A percentile compares a stretch with the other conserved stretches of the same genome.
phyloP scores from a whole-genome alignment of 805 yeast genomes.

The Lachancea sp. region DNA sequence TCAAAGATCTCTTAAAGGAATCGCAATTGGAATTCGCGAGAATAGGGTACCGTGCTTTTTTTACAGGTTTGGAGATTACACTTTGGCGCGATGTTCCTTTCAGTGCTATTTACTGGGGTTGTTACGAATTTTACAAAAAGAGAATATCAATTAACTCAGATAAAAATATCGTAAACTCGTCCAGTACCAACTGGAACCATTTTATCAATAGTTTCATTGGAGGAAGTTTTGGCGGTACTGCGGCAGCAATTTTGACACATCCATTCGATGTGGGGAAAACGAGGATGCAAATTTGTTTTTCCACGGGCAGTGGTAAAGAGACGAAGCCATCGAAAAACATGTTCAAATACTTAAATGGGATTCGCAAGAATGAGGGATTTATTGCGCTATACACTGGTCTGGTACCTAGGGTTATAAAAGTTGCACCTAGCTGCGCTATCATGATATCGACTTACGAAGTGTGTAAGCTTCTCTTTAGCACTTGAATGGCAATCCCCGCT shows the following conservation, averaged over 20 bases:
- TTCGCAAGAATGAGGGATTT: slow-evolving; percentile 69
- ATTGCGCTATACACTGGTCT: slow-evolving; percentile 82
- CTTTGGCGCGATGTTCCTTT: slow-evolving; percentile 98
- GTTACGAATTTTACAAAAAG: slow-evolving; percentile 55
- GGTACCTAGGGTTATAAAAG: slow-evolving; percentile 78
- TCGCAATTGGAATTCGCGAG: slow-evolving; percentile 43
- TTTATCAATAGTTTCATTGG: slow-evolving; percentile 64
- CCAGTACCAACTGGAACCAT: slow-evolving; percentile 35
- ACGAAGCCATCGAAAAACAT: slow-evolving; percentile 38
- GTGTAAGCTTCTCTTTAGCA: slow-evolving; percentile 55
- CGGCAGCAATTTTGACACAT: slow-evolving; percentile 83
- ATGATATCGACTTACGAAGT: slow-evolving; percentile 95
- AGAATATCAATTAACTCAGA: slow-evolving; percentile 14
- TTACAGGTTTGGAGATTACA: slow-evolving; percentile 81
- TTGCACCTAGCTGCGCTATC: slow-evolving; percentile 96
- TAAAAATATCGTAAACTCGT: neutral
- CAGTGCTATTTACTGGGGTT: slow-evolving; percentile 90
- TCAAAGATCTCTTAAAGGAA: slow-evolving; percentile 47
- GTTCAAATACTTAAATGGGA: slow-evolving; percentile 58
- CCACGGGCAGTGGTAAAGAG: slow-evolving; percentile 9
- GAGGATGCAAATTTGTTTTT: slow-evolving; percentile 61
- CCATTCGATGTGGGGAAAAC: slow-evolving; percentile 98
- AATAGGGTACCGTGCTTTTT: slow-evolving; percentile 60
- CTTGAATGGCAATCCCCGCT: slow-evolving; percentile 1
- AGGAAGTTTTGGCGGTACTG: slow-evolving; percentile 77